Evolutionary conservation across 1,284 basidiomycete species (phyloP).

Genomic region (Ustilago shanxiensis): DNA sequence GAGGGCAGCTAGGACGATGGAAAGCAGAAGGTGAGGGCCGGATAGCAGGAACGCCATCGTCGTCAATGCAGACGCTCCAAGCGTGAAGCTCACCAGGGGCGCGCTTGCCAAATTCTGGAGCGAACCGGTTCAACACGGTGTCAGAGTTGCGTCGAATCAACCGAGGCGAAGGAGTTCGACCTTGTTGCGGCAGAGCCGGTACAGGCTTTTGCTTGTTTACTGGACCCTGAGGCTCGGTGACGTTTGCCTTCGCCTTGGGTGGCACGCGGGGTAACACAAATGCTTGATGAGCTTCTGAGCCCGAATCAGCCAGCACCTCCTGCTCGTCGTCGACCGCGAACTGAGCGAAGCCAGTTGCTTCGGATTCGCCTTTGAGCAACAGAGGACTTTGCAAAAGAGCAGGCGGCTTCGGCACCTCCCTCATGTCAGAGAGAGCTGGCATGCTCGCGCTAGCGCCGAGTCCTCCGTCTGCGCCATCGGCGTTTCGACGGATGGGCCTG

Average conservation of each 20-base stretch:
- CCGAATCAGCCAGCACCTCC: constrained; percentile 25
- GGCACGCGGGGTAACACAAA: constrained; percentile 1
- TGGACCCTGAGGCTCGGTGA: neutral
- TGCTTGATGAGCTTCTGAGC: constrained; percentile 22
- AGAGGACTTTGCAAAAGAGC: constrained; percentile 35
- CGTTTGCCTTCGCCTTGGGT: neutral
- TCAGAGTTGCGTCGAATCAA: constrained; percentile 42
- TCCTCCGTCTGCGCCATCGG: neutral
- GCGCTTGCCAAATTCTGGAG: constrained; percentile 26
- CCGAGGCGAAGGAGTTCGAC: constrained; percentile 5
- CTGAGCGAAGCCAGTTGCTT: constrained; percentile 31
- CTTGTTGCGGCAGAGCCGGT: constrained; percentile 9
- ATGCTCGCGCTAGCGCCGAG: constrained; percentile 18
- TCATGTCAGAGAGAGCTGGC: constrained; percentile 20
- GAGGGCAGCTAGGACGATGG: constrained; percentile 33
- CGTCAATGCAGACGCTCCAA: constrained; percentile 47
- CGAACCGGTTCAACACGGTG: constrained; percentile 24
- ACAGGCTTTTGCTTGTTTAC: constrained; percentile 16
- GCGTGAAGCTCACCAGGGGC: constrained; percentile 46
- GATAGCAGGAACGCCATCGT: constrained; percentile 39
- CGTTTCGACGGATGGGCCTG: constrained; percentile 30
- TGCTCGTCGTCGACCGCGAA: constrained; percentile 30
- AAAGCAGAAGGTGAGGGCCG: constrained; percentile 41
- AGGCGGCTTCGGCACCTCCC: constrained; percentile 15
- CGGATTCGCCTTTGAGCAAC: constrained; percentile 35